Evolutionary conservation across 805 yeast species (phyloP), one percentile per base, ranked within the genome.

Genomic region (Myxozyma neglecta): DNA sequence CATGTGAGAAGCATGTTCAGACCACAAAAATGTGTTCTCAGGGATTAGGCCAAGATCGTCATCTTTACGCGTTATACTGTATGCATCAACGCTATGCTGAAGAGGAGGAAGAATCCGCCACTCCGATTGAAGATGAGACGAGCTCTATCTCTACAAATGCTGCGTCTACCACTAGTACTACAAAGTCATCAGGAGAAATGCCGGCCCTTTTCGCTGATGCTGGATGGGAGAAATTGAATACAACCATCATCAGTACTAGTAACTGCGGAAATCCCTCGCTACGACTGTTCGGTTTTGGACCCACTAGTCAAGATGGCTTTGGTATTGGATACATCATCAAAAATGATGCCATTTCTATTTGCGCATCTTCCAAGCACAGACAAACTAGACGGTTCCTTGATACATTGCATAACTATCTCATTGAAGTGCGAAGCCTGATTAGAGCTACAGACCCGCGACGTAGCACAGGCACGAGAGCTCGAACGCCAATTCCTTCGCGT

Each of bases 221-320:
- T 8, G 96, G 97, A 35, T 91, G 97, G 97, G 90, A 87, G 69
- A 84, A 85, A 71, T 76, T 91, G 61, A 90, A 90, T 75, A 88
- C 86, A 67, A 87, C 93, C 5, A 81, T 90, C 20, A 77, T 91
- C 32, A 88, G 96, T 13, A 88, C 94, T 5, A 85, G 92, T 16
- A 91, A 91, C 74, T 91, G 97, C 77, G 97, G 97, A 43, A 91
- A 91, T 72, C 96, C 96, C 6, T 88, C 96, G 1, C 79, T 91
- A 60, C 85, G 88, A 65, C 79, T 87, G 53, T 91, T 91, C 77
- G 97, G 97, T 0, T 91, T 91, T 71, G 96, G 97, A 3, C 97
- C 97, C 2, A 92, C 90, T 1, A 80, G 88, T 13, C 87, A 90
- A 52, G 92, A 89, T 70, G 97, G 97, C 2, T 90, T 87, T 74